Evolutionary conservation across 164 flowering plant species (phyloP), one percentile per base, ranked within the genome.

Genomic region (Berberis thunbergii): DNA sequence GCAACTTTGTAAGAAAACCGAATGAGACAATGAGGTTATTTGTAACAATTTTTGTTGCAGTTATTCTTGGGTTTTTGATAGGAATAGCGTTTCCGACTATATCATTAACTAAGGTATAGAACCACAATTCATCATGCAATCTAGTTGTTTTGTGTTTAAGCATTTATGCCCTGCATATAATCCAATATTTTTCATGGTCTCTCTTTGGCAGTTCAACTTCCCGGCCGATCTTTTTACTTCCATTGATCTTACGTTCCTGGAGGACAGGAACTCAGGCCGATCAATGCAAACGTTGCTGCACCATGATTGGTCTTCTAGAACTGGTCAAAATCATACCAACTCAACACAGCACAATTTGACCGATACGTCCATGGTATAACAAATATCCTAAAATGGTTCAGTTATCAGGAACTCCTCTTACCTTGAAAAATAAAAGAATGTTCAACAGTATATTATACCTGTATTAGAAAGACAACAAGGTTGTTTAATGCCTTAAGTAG

Each of bases 31-130:
- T 86, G 89, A 85, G 82, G 89, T 67, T 84, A 62, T 61, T 83
- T 49, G 73, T 83, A n/a, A 76, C 86, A 41, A 79, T 80, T 41
- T 76, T 81, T 48, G 46, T 82, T 59, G 98, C 91, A 67, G 73
- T 85, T 54, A 74, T 83, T 48, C 73, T 89, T 67, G 98, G 98
- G 10, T 85, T 89, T 77, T 74, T 88, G 39, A 58, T 88, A 60
- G 96, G 98, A 64, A 66, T 81, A 50, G 86, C 88, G 55, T 77
- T 83, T 74, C 91, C 90, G 38, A 61, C 79, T 2, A 60, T 75
- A 45, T 76, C 83, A 43, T 66, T 83, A 45, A 77, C 74, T 7
- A 87, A 77, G 91, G 96, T 91, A 43, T 12, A 11, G 45, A 57
- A 59, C 52, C 59, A 59, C 41, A 8, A 42, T 43, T 38, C 42